Percentiles rank a stretch among this genome's conserved stretches.
These are phyloP conservation scores for Penicillium glabrum DNA, from an alignment of 2,329 filamentous ascomycete genomes.

Conservation along the genomic window DNA sequence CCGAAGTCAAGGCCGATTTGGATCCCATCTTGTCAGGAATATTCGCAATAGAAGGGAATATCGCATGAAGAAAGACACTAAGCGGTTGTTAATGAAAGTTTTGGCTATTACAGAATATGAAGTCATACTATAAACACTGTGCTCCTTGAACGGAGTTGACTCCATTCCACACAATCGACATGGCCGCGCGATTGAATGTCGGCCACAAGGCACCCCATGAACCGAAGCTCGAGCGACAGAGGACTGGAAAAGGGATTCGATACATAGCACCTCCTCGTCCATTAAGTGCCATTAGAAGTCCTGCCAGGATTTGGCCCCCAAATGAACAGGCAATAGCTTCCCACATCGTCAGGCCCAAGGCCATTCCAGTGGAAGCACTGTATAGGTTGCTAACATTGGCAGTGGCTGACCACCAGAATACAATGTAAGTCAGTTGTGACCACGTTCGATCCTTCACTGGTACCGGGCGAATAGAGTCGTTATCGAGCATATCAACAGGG, in stretches of 20 bases:
- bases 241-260: slow-evolving; percentile 45
- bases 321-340: slow-evolving; percentile 45
- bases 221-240: slow-evolving; percentile 46
- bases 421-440: slow-evolving; percentile 42
- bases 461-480: slow-evolving; percentile 45
- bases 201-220: slow-evolving; percentile 49
- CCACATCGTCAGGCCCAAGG: slow-evolving; percentile 52
- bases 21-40: slow-evolving; percentile 43
- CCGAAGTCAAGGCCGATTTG: slow-evolving; percentile 42
- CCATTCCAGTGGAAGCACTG: slow-evolving; percentile 40
- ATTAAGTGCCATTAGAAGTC: slow-evolving; percentile 40
- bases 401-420: slow-evolving; percentile 44
- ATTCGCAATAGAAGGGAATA: slow-evolving; percentile 42
- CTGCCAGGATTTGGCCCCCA: slow-evolving; percentile 42
- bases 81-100: background rate
- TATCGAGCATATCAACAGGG: slow-evolving; percentile 30
- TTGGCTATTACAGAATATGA: background rate
- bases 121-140: slow-evolving; percentile 35
- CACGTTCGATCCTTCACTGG: slow-evolving; percentile 43
- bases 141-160: slow-evolving; percentile 42
- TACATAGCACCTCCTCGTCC: slow-evolving; percentile 46
- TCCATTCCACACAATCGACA: slow-evolving; percentile 50
- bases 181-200: slow-evolving; percentile 38
- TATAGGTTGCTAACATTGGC: slow-evolving; percentile 44
- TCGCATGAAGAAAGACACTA: slow-evolving; percentile 43